These are phyloP conservation scores for Lipomyces yamanashiensis DNA, from an alignment of 805 yeast species.

Conservation along the genomic window DNA sequence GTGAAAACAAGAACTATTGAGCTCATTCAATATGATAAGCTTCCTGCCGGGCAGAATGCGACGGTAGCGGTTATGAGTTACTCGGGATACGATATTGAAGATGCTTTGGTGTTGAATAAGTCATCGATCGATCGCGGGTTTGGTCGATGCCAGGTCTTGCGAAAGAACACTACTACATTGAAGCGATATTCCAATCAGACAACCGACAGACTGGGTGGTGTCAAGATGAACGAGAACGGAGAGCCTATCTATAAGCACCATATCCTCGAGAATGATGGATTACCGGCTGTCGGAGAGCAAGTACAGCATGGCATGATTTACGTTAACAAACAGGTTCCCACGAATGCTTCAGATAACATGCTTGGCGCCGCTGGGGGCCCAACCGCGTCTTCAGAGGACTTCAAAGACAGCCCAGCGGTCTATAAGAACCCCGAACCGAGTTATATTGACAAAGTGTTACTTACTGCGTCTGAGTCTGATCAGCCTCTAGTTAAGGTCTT, in stretches of 20 bases:
- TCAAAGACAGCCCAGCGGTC: slow-evolving; percentile 86
- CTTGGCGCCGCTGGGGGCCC: slow-evolving; percentile 44
- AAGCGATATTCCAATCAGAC: slow-evolving; percentile 94
- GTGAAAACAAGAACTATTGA: slow-evolving; percentile 97
- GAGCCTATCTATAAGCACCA: slow-evolving; percentile 81
- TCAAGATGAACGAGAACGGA: slow-evolving; percentile 78
- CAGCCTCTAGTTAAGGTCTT: slow-evolving; percentile 92
- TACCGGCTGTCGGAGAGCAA: slow-evolving; percentile 93
- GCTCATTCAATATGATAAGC: slow-evolving; percentile 89
- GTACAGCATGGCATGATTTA: slow-evolving; percentile 93
- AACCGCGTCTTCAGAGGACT: slow-evolving; percentile 53
- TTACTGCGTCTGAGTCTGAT: slow-evolving; percentile 93
- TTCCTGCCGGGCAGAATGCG: slow-evolving; percentile 99
- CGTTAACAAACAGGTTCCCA: slow-evolving; percentile 89
- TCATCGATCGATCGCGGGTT: slow-evolving; percentile 94
- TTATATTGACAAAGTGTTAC: slow-evolving; percentile 95
- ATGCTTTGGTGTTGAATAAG: slow-evolving; percentile 93
- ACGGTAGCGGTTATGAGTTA: slow-evolving; percentile 99
- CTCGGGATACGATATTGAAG: slow-evolving; percentile 99
- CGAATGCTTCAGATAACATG: slow-evolving; percentile 72
- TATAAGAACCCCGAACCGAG: slow-evolving; percentile 96
- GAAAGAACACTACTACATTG: slow-evolving; percentile 86
- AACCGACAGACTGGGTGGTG: slow-evolving; percentile 87
- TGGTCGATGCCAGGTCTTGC: slow-evolving; percentile 94
- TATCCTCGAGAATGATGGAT: slow-evolving; percentile 89